phyloP scores from a whole-genome alignment of 345 rosid species.

The Rhizophora mangle region DNA sequence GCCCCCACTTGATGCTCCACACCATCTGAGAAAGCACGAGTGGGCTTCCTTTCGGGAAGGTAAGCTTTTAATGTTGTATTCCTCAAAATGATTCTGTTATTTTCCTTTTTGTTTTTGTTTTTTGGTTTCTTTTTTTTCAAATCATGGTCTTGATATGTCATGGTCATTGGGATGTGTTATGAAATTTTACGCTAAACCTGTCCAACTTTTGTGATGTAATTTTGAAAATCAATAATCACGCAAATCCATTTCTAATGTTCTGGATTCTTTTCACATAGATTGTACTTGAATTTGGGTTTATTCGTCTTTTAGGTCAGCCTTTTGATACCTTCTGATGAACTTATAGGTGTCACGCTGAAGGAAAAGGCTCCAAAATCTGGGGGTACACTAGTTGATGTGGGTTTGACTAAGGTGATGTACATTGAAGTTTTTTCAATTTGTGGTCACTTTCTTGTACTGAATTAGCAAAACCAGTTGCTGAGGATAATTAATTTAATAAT shows the following conservation, averaged over 20 bases:
- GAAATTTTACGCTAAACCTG: no score
- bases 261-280: not conserved
- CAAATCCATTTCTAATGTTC: not conserved
- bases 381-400: slow-evolving; percentile 78
- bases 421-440: not conserved
- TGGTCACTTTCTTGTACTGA: not conserved
- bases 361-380: slow-evolving; percentile 45
- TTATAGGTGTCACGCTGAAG: slow-evolving; percentile 65
- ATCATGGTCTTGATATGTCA: not conserved
- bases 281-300: not conserved
- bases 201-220: no score
- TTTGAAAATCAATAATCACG: not conserved
- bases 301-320: not conserved
- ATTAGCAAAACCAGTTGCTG: not conserved
- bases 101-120: not conserved
- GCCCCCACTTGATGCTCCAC: slow-evolving; percentile 98
- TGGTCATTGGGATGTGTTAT: not conserved
- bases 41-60: slow-evolving; percentile 94
- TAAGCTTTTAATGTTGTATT: slow-evolving; percentile 13
- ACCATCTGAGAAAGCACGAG: slow-evolving; percentile 92
- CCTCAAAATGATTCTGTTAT: not conserved
- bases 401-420: slow-evolving; percentile 63
- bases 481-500: not conserved
- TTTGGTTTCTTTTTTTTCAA: not conserved
- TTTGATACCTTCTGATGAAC: slow-evolving; percentile 18